Evolutionary conservation across 2,329 filamentous ascomycete genomes (phyloP).

Genomic region (Macroventuria anomochaeta): DNA sequence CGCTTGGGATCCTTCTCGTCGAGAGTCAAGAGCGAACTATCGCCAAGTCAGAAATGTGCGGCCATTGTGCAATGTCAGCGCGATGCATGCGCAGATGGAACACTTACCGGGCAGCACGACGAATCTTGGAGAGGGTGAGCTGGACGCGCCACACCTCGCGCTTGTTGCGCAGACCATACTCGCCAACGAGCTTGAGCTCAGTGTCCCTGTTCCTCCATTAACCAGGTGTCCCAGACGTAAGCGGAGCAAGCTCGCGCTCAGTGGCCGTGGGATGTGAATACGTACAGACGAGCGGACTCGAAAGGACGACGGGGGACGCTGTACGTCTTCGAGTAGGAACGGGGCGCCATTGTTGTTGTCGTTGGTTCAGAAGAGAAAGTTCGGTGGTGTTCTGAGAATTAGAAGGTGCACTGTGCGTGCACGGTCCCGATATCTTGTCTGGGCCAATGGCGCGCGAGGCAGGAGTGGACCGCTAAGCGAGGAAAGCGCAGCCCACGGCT

Average conservation of each 20-base stretch:
- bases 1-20: slow-evolving; percentile 99
- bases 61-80: slow-evolving; percentile 19
- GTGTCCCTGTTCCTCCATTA: slow-evolving; percentile 82
- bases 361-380: slow-evolving; percentile 37
- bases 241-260: slow-evolving; percentile 98
- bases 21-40: slow-evolving; percentile 97
- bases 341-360: slow-evolving; percentile 55
- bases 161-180: slow-evolving; percentile 99
- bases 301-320: slow-evolving; percentile 98
- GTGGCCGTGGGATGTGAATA: slow-evolving; percentile 78
- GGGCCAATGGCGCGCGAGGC: slow-evolving; percentile 13
- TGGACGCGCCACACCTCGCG: slow-evolving; percentile 99
- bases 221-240: slow-evolving; percentile 83
- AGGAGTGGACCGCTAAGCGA: slow-evolving; percentile 19
- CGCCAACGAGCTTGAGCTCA: slow-evolving; percentile 99
- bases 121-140: slow-evolving; percentile 99
- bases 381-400: slow-evolving; percentile 16
- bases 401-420: slow-evolving; percentile 16
- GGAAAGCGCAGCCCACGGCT: slow-evolving; percentile 13
- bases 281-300: slow-evolving; percentile 99
- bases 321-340: slow-evolving; percentile 98
- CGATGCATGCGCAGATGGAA: slow-evolving; percentile 1
- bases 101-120: slow-evolving; percentile 98
- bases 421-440: background rate
- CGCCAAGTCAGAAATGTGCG: slow-evolving; percentile 26